Evolutionary conservation across 768 basidiomycete species (phyloP).

Genomic region (Auricularia sp.): DNA sequence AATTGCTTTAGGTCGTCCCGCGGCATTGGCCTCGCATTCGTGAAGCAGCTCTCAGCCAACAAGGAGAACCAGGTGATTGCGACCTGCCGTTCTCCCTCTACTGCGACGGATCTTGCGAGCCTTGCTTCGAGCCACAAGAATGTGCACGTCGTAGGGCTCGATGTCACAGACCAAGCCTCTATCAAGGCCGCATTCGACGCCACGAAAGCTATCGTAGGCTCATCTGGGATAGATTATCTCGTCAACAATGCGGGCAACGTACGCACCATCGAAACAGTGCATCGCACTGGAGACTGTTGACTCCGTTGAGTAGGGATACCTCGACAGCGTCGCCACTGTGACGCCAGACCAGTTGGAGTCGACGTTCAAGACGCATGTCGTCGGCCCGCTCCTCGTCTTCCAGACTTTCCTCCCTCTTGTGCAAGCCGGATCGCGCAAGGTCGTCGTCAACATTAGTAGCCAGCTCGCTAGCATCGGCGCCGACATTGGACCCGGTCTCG

Average conservation of each 20-base stretch:
- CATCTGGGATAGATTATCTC: constrained; percentile 27
- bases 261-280: too few species aligned
- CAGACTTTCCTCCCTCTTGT: constrained; percentile 26
- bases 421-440: constrained; percentile 20
- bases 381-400: constrained; percentile 26
- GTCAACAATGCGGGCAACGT: constrained; percentile 31
- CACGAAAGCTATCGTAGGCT: constrained; percentile 19
- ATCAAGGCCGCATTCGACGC: constrained; percentile 17
- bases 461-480: constrained; percentile 24
- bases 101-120: constrained; percentile 10
- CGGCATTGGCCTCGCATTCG: constrained; percentile 14
- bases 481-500: constrained; percentile 16
- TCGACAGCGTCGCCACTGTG: constrained; percentile 9
- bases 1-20: constrained; percentile 10
- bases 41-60: constrained; percentile 9
- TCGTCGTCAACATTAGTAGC: constrained; percentile 26
- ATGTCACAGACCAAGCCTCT: constrained; percentile 18
- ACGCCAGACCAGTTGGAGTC: constrained; percentile 10
- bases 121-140: constrained; percentile 15
- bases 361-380: constrained; percentile 22
- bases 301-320: too few species aligned
- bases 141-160: constrained; percentile 25
- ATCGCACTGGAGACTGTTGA: too few species aligned
- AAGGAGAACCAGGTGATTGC: constrained; percentile 15
- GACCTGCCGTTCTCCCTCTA: constrained; percentile 14